phyloP scores from a whole-genome alignment of 1,284 basidiomycete species.

The Schizophyllum commune region DNA sequence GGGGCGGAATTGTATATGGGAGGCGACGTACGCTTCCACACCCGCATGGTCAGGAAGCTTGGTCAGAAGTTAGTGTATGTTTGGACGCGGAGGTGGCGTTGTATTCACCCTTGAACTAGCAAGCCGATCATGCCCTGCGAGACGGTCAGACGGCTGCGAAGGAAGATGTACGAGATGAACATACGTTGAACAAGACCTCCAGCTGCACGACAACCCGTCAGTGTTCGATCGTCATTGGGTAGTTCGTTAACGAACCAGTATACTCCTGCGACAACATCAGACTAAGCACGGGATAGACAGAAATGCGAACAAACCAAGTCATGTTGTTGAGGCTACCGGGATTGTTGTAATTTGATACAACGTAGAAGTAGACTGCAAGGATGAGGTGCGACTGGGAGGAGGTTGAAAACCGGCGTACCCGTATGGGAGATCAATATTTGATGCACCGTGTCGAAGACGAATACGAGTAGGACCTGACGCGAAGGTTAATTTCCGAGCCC shows the following conservation, averaged over 20 bases:
- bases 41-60: slow-evolving; percentile 44
- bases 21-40: slow-evolving; percentile 40
- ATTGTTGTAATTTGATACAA: slow-evolving; percentile 43
- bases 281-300: slow-evolving; percentile 2
- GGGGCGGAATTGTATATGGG: neutral
- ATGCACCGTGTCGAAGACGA: slow-evolving; percentile 41
- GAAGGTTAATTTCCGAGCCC: neutral
- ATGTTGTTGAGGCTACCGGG: slow-evolving; percentile 28
- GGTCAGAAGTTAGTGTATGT: neutral
- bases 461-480: slow-evolving; percentile 33
- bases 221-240: too few relatives aligned
- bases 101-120: slow-evolving; percentile 42
- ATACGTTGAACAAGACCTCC: slow-evolving; percentile 47
- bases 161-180: slow-evolving; percentile 6
- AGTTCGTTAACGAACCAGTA: slow-evolving; percentile 39
- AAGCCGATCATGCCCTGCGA: slow-evolving; percentile 42
- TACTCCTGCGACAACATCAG: slow-evolving; percentile 28
- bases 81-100: neutral
- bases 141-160: neutral
- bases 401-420: slow-evolving; percentile 20
- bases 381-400: neutral
- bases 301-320: slow-evolving; percentile 31
- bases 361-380: slow-evolving; percentile 39
- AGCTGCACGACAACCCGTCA: slow-evolving; percentile 32
- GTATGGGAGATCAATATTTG: slow-evolving; percentile 47